Base-by-base conservation (phyloP, 345 rosid genomes). In the Linum usitatissimum region DNA sequence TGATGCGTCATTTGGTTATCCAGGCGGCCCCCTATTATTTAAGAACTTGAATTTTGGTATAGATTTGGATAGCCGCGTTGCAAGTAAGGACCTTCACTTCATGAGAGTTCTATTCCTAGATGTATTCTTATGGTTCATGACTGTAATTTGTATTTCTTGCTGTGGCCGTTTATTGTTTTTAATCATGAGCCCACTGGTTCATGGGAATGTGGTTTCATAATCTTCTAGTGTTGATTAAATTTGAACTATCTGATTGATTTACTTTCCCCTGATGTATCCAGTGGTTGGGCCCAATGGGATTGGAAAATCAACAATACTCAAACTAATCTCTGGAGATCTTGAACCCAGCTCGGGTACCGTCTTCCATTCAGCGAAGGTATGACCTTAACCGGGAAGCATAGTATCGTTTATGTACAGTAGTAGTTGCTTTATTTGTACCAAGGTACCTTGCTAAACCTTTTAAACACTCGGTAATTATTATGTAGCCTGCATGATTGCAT, bases 251-350 rank as follows among this genome's bases (percentile, higher is more conserved):
- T 39, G 60, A 64, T n/a, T 30, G 54, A 17, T 53, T 54, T 1
- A 4, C 38, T 30, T 59, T 0, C 30, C 38, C 30, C 56, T 57
- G 18, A 14, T 45, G 7, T 70, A 38, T 78, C 68, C 82, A 93
- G 99, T 93, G 99, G 99, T 93, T 57, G 99, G 99, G 63, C 85
- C 99, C 68, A 93, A 93, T 83, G 99, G 99, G 59, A 93, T 93
- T 74, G 99, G 99, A 64, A 93, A 93, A 77, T 90, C 97, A 69
- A 93, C 99, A 49, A 93, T 93, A 67, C 97, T 93, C 64, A 93
- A 93, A 81, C 80, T 93, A 65, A 93, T 90, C 65, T 80, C 96
- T 6, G 99, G 99, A 59, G 99, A 93, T 51, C 77, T 93, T 56
- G 97, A 93, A 70, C 97, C 97, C 57, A 90, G 76, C 81, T 93